A percentile compares a stretch with the other conserved stretches of the same genome.
Evolutionary conservation across 257 asterid genomes (phyloP).

Genomic region (Marsdenia floribunda): DNA sequence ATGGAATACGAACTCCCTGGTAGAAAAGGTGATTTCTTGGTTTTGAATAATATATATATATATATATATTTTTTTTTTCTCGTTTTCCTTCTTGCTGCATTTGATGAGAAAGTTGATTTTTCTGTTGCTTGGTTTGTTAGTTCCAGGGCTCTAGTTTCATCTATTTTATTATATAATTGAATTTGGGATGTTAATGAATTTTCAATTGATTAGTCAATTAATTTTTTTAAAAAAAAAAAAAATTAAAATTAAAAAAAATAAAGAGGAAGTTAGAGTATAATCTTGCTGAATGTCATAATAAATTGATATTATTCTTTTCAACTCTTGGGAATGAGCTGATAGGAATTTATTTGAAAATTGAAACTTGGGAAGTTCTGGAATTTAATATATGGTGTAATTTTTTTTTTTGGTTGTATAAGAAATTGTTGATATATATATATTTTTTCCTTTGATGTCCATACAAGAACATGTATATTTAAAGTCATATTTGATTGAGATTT

Average conservation of each 20-base stretch:
- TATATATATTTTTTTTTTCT: not conserved
- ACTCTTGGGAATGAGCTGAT: not conserved
- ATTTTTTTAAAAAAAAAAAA: too few species aligned
- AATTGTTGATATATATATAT: not conserved
- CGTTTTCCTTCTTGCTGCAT: too few species aligned
- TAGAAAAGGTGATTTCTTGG: slow-evolving; percentile 6
- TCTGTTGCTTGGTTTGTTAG: not conserved
- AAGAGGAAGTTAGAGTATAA: not conserved
- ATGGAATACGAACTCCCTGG: slow-evolving; percentile 19
- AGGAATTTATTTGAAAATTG: not conserved
- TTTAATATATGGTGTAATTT: not conserved
- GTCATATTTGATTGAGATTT: not conserved
- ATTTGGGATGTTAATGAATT: not conserved
- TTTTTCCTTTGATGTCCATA: not conserved
- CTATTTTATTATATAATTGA: not conserved
- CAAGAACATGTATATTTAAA: not conserved
- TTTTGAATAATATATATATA: not conserved
- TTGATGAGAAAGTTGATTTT: not conserved
- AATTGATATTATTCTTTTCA: not conserved
- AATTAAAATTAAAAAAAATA: too few species aligned
- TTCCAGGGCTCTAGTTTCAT: not conserved
- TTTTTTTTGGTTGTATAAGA: not conserved
- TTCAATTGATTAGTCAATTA: not conserved
- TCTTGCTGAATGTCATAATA: not conserved
- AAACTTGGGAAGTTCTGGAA: not conserved